Conservation (phyloP, 371 early-diverging fungal genomes). For the Rhizopus delemar region DNA sequence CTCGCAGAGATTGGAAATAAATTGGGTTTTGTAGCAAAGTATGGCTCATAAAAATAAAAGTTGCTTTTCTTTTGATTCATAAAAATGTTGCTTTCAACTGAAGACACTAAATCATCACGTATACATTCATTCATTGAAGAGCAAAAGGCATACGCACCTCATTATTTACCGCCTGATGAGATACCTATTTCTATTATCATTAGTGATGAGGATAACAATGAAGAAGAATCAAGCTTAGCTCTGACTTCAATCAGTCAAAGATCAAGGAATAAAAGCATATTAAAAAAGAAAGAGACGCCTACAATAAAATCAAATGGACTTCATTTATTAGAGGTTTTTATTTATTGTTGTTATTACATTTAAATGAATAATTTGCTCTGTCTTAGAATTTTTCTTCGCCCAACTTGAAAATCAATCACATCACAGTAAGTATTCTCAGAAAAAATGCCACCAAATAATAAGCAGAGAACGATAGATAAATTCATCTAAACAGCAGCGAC, state of each 20-base stretch:
- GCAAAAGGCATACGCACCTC: neutral
- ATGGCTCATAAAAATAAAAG: constrained; percentile 33
- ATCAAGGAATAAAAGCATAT: neutral
- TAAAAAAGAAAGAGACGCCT: neutral
- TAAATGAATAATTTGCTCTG: neutral
- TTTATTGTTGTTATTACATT: constrained; percentile 1
- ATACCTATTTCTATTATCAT: constrained; percentile 1
- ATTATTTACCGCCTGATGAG: constrained; percentile 12
- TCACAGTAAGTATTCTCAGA: constrained; percentile 23
- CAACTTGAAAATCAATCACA: constrained; percentile 27
- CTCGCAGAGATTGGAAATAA: constrained; percentile 46
- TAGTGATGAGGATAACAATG: neutral
- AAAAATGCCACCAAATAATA: neutral
- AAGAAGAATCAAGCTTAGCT: neutral
- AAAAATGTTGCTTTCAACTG: constrained; percentile 17
- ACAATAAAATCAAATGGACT: constrained; percentile 11
- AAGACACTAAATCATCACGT: constrained; percentile 1
- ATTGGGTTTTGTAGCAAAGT: constrained; percentile 46
- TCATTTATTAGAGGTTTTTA: constrained; percentile 23
- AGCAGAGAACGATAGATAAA: constrained; percentile 1
- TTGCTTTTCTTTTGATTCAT: constrained; percentile 9
- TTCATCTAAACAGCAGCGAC: neutral
- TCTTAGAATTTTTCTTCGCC: constrained; percentile 38
- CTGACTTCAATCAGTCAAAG: constrained; percentile 13
- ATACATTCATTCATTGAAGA: constrained; percentile 4